These are phyloP conservation scores for Fomes fomentarius DNA, from an alignment of 1,284 basidiomycete genomes.

Conservation along the genomic window DNA sequence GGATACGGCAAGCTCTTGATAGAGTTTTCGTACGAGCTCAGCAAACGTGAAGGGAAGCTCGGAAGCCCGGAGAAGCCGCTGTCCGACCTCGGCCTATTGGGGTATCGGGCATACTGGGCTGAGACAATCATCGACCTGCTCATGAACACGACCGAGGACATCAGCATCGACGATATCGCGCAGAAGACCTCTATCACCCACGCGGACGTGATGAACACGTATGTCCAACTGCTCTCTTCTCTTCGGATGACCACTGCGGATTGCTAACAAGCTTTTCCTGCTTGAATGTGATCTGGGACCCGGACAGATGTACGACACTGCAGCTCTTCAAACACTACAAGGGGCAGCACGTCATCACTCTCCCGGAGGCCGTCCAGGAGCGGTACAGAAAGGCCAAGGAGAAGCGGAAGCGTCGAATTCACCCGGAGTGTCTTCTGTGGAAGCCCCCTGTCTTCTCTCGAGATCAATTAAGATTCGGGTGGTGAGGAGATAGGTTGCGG, in stretches of 20 bases:
- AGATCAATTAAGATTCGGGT: conserved; percentile 89
- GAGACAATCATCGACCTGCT: conserved; percentile 95
- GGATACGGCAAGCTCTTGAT: conserved; percentile 96
- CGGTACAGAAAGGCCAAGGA: conserved; percentile 85
- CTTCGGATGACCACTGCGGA: conserved; percentile 9
- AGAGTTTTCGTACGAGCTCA: conserved; percentile 98
- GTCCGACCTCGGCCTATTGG: conserved; percentile 90
- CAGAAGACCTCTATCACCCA: conserved; percentile 97
- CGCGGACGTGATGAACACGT: conserved; percentile 98
- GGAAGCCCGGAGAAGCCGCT: conserved; percentile 99
- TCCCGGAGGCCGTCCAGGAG: conserved; percentile 91
- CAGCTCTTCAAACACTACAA: conserved; percentile 98
- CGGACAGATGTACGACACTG: conserved; percentile 83
- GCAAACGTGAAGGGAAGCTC: conserved; percentile 94
- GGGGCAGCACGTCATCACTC: conserved; percentile 91
- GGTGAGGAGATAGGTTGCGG: conserved; percentile 43
- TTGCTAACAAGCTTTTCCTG: conserved; percentile 21
- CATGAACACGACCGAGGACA: conserved; percentile 72
- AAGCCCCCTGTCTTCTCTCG: conserved; percentile 93
- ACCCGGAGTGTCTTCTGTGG: conserved; percentile 86
- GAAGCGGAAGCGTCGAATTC: conserved; percentile 83
- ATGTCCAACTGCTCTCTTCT: conserved; percentile 41
- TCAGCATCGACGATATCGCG: conserved; percentile 97
- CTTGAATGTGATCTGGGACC: conserved; percentile 9
- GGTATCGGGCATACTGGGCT: conserved; percentile 97